Percentiles rank a stretch among this genome's conserved stretches.
Conservation (phyloP, 805 yeast species). For the Saturnispora besseyi region DNA sequence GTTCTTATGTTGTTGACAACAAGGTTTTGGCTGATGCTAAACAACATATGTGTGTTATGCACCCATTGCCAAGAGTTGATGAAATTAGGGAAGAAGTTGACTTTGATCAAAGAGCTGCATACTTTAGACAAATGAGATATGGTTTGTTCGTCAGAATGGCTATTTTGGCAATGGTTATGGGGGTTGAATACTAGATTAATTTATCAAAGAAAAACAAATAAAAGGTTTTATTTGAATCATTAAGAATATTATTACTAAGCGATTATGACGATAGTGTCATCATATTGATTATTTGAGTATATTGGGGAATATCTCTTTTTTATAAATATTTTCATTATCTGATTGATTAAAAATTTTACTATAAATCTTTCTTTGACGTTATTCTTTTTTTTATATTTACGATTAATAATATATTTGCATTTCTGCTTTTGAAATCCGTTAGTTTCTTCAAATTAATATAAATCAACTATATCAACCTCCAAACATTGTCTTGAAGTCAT, state of each 20-base stretch:
- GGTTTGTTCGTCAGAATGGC: slow-evolving; percentile 99
- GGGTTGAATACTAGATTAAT: slow-evolving; percentile 60
- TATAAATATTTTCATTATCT: slow-evolving; percentile 8
- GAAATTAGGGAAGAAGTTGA: slow-evolving; percentile 98
- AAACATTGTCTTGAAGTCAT: slow-evolving; percentile 4
- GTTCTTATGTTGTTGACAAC: slow-evolving; percentile 87
- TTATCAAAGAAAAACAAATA: neutral
- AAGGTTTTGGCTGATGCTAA: slow-evolving; percentile 84
- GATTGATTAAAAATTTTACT: slow-evolving; percentile 18
- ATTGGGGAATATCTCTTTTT: slow-evolving; percentile 15
- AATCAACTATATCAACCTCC: slow-evolving; percentile 2
- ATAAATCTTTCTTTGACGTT: neutral
- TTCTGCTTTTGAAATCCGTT: neutral
- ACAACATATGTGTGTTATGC: slow-evolving; percentile 98
- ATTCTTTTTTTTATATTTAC: neutral
- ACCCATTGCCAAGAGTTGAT: slow-evolving; percentile 94
- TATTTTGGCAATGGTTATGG: slow-evolving; percentile 92
- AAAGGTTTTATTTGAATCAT: neutral
- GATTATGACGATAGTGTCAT: neutral
- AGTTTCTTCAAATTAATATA: neutral
- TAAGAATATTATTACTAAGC: neutral
- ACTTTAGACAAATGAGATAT: slow-evolving; percentile 98
- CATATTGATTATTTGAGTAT: slow-evolving; percentile 4
- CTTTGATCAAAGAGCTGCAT: slow-evolving; percentile 98
- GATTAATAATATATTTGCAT: neutral